Base-by-base conservation (phyloP, 2,329 filamentous ascomycete species). In the Botrytis fabae region DNA sequence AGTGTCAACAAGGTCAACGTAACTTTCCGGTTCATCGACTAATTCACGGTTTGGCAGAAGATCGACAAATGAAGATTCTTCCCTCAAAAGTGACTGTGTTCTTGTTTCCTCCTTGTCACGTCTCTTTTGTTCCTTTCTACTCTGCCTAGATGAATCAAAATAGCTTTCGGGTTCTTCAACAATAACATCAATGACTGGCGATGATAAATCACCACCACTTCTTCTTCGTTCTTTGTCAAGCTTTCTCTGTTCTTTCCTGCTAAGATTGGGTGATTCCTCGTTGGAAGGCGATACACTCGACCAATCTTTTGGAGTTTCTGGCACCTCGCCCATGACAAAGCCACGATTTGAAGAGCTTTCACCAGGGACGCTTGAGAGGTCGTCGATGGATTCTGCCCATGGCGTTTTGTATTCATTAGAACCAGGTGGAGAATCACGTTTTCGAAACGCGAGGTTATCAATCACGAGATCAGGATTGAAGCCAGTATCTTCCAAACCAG, bases 401-500 rank as follows among this genome's bases (percentile, higher is more conserved):
- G 89, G 85, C 25, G 82, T 82, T 71, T 83, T 82, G 76, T 90
- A 73, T 61, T 78, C 79, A 69, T 87, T 86, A 6, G 89, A 87
- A 7, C 87, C 87, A 6, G 90, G 89, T 12, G 90, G 89, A 1
- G 90, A 91, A 70, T 89, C 86, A 42, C 91, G 89, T 69, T 85
- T 86, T 75, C 88, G 88, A 78, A 90, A 93, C 1, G 81, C 83
- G 0, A 89, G 87, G 77, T 93, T 86, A 63, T 92, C 85, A 51
- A 92, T 90, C 63, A 93, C 89, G 73, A 93, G 89, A 59, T 91
- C 87, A 7, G 90, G 88, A 78, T 93, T 87, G 75, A 94, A 93
- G 0, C 92, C 92, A 63, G 89, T 88, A n/a, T 89, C 87, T 78
- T 90, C 83, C 66, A 93, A 84, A 1, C 90, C 91, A 65, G 91